These are phyloP conservation scores for Hanseniaspora thailandica DNA, from an alignment of 805 yeast species.

Conservation along the genomic window DNA sequence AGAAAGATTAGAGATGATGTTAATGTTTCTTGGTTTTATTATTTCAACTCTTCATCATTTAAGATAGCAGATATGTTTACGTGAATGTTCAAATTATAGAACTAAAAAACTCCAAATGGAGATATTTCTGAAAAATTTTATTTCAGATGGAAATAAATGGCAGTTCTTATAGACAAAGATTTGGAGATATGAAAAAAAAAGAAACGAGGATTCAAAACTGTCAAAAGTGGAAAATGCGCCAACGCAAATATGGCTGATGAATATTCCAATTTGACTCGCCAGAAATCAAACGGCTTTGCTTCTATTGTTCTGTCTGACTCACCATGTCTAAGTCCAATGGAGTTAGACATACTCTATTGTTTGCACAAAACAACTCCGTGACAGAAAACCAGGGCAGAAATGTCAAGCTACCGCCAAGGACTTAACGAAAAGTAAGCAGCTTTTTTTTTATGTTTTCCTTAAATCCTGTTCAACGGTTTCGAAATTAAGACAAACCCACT, in stretches of 20 bases:
- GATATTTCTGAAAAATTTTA: neutral
- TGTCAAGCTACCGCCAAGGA: neutral
- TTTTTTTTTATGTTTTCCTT: no score
- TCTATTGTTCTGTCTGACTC: neutral
- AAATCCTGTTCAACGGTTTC: no score
- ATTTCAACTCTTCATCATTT: neutral
- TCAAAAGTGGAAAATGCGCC: neutral
- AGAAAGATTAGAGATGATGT: neutral
- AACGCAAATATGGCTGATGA: neutral
- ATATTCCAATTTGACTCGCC: neutral
- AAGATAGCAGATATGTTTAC: neutral
- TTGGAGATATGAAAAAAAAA: neutral
- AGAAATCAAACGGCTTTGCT: neutral
- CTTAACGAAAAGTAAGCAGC: no score
- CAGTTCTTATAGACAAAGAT: neutral
- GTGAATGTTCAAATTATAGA: neutral
- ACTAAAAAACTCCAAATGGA: neutral
- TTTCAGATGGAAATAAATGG: neutral
- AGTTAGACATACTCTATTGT: neutral
- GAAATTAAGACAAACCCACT: no score
- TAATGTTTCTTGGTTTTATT: neutral
- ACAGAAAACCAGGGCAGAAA: neutral
- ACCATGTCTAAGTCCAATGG: neutral
- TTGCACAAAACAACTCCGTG: neutral
- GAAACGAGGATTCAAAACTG: neutral